These are phyloP conservation scores for Calocybe indica DNA, from an alignment of 768 basidiomycete genomes.

Conservation along the genomic window DNA sequence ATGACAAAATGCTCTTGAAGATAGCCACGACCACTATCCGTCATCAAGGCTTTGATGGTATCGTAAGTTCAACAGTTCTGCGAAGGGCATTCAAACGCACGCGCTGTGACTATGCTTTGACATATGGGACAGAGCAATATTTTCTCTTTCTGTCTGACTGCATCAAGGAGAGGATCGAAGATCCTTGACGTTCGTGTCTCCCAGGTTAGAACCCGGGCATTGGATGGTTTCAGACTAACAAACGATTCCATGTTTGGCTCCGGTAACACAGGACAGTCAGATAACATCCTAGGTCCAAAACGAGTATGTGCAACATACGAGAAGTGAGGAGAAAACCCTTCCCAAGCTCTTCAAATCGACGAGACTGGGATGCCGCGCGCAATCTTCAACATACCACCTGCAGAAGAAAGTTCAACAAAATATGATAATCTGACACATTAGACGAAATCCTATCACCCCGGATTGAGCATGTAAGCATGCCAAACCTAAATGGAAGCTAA, in stretches of 20 bases:
- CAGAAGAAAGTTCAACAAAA: not conserved
- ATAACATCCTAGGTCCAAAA: too few species aligned
- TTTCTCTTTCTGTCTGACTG: not conserved
- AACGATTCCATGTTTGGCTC: not conserved
- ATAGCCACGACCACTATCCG: not conserved
- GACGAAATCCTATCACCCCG: not conserved
- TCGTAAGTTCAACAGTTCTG: not conserved
- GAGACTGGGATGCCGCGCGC: not conserved
- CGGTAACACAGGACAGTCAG: not conserved
- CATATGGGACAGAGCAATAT: not conserved
- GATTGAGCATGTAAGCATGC: slow-evolving; percentile 1
- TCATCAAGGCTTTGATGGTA: not conserved
- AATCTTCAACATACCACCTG: not conserved
- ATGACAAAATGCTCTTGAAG: not conserved
- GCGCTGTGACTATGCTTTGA: not conserved
- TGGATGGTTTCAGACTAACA: not conserved
- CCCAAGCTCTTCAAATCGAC: too few species aligned
- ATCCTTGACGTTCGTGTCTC: not conserved
- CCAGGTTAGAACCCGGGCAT: not conserved
- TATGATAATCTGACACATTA: not conserved
- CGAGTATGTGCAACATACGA: too few species aligned
- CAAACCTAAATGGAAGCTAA: not conserved
- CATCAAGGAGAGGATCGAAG: not conserved
- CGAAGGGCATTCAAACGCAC: not conserved
- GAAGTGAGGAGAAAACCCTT: too few species aligned